A percentile compares a stretch with the other conserved stretches of the same genome.
Evolutionary conservation across 2,329 filamentous ascomycete species (phyloP).

Genomic region (Trichoderma simmonsii): DNA sequence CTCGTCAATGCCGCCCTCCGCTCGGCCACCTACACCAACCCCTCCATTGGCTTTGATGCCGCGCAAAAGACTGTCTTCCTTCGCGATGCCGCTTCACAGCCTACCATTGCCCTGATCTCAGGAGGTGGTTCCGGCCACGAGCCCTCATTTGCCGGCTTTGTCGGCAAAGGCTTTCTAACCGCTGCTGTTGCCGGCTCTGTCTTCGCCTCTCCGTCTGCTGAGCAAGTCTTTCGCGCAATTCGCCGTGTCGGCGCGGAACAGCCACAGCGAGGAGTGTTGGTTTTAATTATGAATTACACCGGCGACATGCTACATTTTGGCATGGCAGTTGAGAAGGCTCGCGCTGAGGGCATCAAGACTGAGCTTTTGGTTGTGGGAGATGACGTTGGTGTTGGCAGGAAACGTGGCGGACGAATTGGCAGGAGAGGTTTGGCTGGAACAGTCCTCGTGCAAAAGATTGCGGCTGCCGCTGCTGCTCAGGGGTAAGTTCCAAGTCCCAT

Average conservation of each 20-base stretch:
- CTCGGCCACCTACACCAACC: slow-evolving; percentile 29
- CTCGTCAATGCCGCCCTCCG: slow-evolving; percentile 27
- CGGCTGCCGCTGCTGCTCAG: slow-evolving; percentile 53
- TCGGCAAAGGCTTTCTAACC: slow-evolving; percentile 65
- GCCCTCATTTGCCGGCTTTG: slow-evolving; percentile 68
- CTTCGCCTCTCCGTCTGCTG: slow-evolving; percentile 70
- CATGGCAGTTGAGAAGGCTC: slow-evolving; percentile 70
- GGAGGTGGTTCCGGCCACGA: slow-evolving; percentile 73
- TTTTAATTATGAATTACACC: slow-evolving; percentile 75
- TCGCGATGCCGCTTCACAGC: slow-evolving; percentile 20
- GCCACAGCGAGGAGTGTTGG: slow-evolving; percentile 59
- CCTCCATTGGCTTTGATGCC: slow-evolving; percentile 27
- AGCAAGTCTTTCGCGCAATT: slow-evolving; percentile 66
- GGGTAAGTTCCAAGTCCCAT: slow-evolving; percentile 14
- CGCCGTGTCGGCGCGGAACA: slow-evolving; percentile 53
- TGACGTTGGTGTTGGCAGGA: slow-evolving; percentile 67
- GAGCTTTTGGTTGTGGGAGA: slow-evolving; percentile 72
- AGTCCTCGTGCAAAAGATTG: slow-evolving; percentile 63
- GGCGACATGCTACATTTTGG: slow-evolving; percentile 71
- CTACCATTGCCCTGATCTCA: slow-evolving; percentile 34
- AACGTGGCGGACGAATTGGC: slow-evolving; percentile 66
- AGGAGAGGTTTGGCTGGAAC: slow-evolving; percentile 67
- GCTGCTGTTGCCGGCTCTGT: slow-evolving; percentile 72
- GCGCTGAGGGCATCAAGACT: slow-evolving; percentile 55
- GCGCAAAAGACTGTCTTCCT: slow-evolving; percentile 29